phyloP scores from a whole-genome alignment of 1,284 basidiomycete genomes.

The Puccinia hordei region DNA sequence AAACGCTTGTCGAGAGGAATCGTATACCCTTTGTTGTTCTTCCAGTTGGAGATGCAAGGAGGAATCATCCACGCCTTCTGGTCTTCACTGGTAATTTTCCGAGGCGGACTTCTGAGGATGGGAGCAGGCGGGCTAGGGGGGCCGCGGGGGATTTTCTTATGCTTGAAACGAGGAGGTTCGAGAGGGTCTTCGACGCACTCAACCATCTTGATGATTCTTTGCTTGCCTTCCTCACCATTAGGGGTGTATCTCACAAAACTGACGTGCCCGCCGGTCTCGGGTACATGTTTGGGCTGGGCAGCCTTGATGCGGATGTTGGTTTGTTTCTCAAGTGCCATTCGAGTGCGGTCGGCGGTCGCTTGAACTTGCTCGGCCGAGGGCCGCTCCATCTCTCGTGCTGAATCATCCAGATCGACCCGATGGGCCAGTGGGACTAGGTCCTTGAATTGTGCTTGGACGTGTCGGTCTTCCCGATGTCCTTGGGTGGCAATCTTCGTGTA shows the following conservation, averaged over 20 bases:
- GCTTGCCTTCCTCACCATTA: conserved; percentile 78
- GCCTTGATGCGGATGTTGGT: conserved; percentile 95
- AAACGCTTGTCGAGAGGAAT: conserved; percentile 97
- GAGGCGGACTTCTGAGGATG: conserved; percentile 90
- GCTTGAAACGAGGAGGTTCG: conserved; percentile 94
- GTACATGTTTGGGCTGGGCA: conserved; percentile 70
- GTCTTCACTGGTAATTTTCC: conserved; percentile 92
- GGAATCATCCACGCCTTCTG: conserved; percentile 99
- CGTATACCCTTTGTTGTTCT: conserved; percentile 99
- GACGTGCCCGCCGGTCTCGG: conserved; percentile 52
- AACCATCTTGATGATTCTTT: conserved; percentile 98
- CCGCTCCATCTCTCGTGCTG: conserved; percentile 75
- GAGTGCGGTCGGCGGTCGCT: conserved; percentile 83
- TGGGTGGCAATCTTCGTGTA: conserved; percentile 97
- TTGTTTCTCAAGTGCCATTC: conserved; percentile 86
- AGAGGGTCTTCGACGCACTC: conserved; percentile 95
- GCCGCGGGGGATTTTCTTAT: conserved; percentile 95
- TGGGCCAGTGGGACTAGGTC: conserved; percentile 91
- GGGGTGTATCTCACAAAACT: conserved; percentile 88
- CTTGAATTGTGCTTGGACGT: conserved; percentile 92
- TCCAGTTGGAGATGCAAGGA: conserved; percentile 99
- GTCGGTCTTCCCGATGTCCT: conserved; percentile 80
- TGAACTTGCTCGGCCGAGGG: conserved; percentile 89
- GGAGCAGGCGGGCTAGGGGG: conserved; percentile 95
- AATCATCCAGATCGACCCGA: conserved; percentile 81